Conservation (phyloP, 2,329 filamentous ascomycete genomes). For the Fragosphaeria purpurea region DNA sequence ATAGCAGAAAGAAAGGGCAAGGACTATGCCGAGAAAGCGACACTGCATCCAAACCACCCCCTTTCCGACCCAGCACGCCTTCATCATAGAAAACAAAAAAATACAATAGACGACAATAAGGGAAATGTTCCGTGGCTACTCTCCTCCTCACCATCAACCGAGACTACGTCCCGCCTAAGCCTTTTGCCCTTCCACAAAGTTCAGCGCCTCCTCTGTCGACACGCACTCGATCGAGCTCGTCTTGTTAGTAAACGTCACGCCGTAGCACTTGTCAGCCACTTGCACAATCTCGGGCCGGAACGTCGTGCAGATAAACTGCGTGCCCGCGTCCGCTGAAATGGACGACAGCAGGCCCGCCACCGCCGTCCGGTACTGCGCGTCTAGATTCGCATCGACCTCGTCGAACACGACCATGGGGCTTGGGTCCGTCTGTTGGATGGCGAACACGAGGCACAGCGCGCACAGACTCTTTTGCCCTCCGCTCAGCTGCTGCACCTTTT, state of each 20-base stretch:
- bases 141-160: too few species aligned
- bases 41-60: neutral
- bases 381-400: slow-evolving; percentile 95
- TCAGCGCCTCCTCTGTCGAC: slow-evolving; percentile 72
- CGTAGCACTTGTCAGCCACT: slow-evolving; percentile 95
- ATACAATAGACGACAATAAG: neutral
- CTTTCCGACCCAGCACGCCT: slow-evolving; percentile 8
- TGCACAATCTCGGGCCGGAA: slow-evolving; percentile 95
- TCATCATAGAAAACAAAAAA: slow-evolving; percentile 1
- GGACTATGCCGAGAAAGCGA: neutral
- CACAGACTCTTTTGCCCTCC: slow-evolving; percentile 98
- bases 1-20: neutral
- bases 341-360: slow-evolving; percentile 81
- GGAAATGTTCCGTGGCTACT: neutral
- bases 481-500: slow-evolving; percentile 92
- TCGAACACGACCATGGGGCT: slow-evolving; percentile 99
- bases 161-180: too few species aligned
- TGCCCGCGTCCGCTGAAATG: slow-evolving; percentile 57
- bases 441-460: slow-evolving; percentile 94
- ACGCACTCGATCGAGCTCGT: slow-evolving; percentile 91
- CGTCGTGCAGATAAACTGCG: slow-evolving; percentile 95
- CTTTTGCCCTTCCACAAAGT: slow-evolving; percentile 83
- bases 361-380: slow-evolving; percentile 94
- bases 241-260: slow-evolving; percentile 88
- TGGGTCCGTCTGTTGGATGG: slow-evolving; percentile 95